A percentile compares a stretch with the other conserved stretches of the same genome.
phyloP scores from a whole-genome alignment of 2,329 filamentous ascomycete species.

The Geosmithia flava region DNA sequence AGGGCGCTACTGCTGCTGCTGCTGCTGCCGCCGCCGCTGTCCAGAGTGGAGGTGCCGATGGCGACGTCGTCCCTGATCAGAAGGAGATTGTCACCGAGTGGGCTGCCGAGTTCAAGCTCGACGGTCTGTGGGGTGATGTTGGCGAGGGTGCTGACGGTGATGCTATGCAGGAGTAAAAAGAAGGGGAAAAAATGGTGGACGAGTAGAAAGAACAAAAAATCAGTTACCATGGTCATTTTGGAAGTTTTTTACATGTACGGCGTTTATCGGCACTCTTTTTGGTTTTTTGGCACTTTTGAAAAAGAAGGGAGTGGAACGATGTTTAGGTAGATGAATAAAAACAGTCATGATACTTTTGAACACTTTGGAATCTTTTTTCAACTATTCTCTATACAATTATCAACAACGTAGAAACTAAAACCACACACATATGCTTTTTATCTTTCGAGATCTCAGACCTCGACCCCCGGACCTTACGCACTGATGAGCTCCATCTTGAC shows the following conservation, averaged over 20 bases:
- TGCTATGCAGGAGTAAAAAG: slow-evolving; percentile 36
- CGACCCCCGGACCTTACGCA: slow-evolving; percentile 7
- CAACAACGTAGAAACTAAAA: neutral
- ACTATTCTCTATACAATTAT: neutral
- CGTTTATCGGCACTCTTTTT: neutral
- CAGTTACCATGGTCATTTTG: too few relatives aligned
- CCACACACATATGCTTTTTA: neutral
- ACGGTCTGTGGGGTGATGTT: slow-evolving; percentile 72
- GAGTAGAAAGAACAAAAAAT: neutral
- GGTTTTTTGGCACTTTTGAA: neutral
- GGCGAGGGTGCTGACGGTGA: slow-evolving; percentile 25
- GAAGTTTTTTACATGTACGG: neutral
- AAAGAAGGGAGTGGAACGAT: too few relatives aligned
- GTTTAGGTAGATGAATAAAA: neutral
- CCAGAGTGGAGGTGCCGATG: slow-evolving; percentile 25
- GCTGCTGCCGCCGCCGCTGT: slow-evolving; percentile 18
- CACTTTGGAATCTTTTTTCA: neutral
- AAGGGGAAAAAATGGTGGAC: neutral
- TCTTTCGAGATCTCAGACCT: neutral
- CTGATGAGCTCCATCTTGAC: slow-evolving; percentile 61
- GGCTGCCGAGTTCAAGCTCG: slow-evolving; percentile 90
- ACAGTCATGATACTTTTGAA: neutral
- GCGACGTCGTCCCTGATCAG: slow-evolving; percentile 47
- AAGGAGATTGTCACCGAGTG: slow-evolving; percentile 86
- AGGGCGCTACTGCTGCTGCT: slow-evolving; percentile 9